These are phyloP conservation scores for Diddensiella transvaalensis DNA, from an alignment of 805 yeast genomes.

Conservation along the genomic window DNA sequence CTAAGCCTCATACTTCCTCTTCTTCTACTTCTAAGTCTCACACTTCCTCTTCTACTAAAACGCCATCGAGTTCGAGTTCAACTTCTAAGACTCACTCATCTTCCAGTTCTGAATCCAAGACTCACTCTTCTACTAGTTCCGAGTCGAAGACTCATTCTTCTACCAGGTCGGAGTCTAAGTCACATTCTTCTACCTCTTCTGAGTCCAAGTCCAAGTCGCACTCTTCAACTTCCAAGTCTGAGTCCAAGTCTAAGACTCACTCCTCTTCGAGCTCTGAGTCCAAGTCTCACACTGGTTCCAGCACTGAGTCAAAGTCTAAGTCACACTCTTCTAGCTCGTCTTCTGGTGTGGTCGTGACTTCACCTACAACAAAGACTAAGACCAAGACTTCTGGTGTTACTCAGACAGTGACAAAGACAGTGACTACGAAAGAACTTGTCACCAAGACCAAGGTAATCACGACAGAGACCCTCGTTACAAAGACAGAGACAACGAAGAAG, in stretches of 20 bases:
- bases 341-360: neutral
- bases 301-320: neutral
- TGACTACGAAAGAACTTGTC: neutral
- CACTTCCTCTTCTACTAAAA: neutral
- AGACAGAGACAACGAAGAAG: neutral
- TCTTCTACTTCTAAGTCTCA: neutral
- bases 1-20: neutral
- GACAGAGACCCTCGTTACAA: neutral
- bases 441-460: too few relatives aligned
- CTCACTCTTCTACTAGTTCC: neutral
- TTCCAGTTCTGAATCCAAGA: neutral
- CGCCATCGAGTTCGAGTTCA: neutral
- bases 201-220: neutral
- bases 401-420: neutral
- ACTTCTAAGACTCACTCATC: neutral
- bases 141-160: neutral
- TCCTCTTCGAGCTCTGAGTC: neutral
- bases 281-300: neutral
- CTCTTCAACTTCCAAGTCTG: neutral
- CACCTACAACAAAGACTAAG: neutral
- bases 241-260: neutral
- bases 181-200: neutral
- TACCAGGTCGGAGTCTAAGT: neutral
- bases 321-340: neutral
- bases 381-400: neutral